Conservation (phyloP, 2,329 filamentous ascomycete genomes). For the Sporothrix humicola region DNA sequence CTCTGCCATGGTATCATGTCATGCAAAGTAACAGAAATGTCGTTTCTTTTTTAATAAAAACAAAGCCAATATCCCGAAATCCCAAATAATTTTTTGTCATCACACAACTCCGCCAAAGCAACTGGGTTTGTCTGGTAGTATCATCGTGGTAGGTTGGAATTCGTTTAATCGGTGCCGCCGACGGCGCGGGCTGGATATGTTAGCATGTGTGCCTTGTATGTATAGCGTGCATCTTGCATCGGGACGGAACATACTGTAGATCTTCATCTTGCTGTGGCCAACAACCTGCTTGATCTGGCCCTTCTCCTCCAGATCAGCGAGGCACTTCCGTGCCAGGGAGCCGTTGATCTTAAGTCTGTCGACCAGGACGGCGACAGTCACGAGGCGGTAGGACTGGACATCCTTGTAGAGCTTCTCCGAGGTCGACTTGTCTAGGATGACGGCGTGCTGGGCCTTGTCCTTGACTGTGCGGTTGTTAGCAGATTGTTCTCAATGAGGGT, state of each 20-base stretch:
- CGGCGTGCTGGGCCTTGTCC: constrained; percentile 99
- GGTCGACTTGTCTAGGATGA: constrained; percentile 97
- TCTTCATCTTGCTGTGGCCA: constrained; percentile 94
- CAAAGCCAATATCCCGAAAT: constrained; percentile 28
- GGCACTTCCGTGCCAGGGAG: constrained; percentile 86
- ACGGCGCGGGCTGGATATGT: constrained; percentile 62
- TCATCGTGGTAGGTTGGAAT: constrained; percentile 31
- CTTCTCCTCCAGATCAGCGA: constrained; percentile 95
- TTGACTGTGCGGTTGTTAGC: constrained; percentile 66
- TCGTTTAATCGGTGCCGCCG: constrained; percentile 55
- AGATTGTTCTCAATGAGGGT: not conserved
- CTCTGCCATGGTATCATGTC: constrained; percentile 14
- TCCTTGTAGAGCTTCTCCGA: constrained; percentile 99
- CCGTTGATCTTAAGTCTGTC: constrained; percentile 99
- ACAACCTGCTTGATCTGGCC: constrained; percentile 98
- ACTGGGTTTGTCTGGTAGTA: constrained; percentile 35
- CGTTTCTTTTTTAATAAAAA: constrained; percentile 19
- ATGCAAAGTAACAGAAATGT: constrained; percentile 1
- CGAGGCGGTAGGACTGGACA: constrained; percentile 99
- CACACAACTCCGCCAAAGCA: constrained; percentile 36
- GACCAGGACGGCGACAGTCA: constrained; percentile 97
- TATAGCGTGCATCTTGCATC: not conserved
- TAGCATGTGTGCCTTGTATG: not conserved
- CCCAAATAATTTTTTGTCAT: constrained; percentile 31
- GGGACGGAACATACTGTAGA: constrained; percentile 76